These are phyloP conservation scores for Panicum virgatum DNA, from an alignment of 202 grass and related monocot genomes.

Conservation along the genomic window DNA sequence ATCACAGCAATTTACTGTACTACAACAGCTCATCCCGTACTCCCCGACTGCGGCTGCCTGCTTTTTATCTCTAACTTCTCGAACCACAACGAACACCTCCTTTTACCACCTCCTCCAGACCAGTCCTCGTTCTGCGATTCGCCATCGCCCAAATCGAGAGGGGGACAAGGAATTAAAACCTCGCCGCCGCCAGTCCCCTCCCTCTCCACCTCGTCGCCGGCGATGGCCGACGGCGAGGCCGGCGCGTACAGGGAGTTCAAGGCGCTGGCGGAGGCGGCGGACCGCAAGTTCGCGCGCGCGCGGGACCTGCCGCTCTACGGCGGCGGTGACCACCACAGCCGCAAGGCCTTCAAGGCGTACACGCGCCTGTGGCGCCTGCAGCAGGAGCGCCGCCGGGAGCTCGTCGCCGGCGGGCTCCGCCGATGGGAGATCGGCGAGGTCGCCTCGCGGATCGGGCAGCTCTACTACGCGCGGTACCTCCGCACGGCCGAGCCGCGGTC, in stretches of 20 bases:
- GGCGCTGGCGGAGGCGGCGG: slow-evolving; percentile 63
- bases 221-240: slow-evolving; percentile 68
- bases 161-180: neutral
- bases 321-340: slow-evolving; percentile 69
- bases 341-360: slow-evolving; percentile 98
- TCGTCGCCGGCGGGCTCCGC: slow-evolving; percentile 62
- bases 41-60: neutral
- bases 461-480: slow-evolving; percentile 94
- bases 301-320: slow-evolving; percentile 81
- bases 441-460: slow-evolving; percentile 98
- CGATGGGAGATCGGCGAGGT: slow-evolving; percentile 96
- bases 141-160: slow-evolving; percentile 48
- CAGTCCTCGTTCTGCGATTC: slow-evolving; percentile 29
- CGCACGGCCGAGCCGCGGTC: slow-evolving; percentile 94
- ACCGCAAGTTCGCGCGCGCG: slow-evolving; percentile 92
- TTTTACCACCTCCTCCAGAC: slow-evolving; percentile 6
- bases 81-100: slow-evolving; percentile 33
- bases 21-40: slow-evolving; percentile 14
- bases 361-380: slow-evolving; percentile 87
- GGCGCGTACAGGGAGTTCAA: slow-evolving; percentile 65
- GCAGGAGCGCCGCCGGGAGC: slow-evolving; percentile 68
- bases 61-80: slow-evolving; percentile 30
- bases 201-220: slow-evolving; percentile 26
- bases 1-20: slow-evolving; percentile 25
- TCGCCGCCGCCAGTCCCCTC: neutral